Conservation (phyloP, 768 basidiomycete species). For the Lentinus brumalis region DNA sequence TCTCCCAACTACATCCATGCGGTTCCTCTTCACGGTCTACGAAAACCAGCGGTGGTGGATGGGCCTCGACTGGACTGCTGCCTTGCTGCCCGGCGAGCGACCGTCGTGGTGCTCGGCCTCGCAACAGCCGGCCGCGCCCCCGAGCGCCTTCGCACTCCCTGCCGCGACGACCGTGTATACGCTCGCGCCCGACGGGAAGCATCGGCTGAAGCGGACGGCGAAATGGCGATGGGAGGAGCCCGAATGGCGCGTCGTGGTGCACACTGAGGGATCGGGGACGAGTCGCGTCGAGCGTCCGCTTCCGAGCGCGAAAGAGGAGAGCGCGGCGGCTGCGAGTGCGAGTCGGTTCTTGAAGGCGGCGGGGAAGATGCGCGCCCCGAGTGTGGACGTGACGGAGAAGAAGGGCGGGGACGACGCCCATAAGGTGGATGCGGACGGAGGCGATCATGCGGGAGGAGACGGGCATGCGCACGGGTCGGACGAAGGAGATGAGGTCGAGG, state of each 20-base stretch:
- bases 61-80: conserved; percentile 94
- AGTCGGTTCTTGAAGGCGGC: conserved; percentile 55
- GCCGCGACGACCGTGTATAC: conserved; percentile 61
- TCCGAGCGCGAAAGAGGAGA: conserved; percentile 52
- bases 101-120: conserved; percentile 78
- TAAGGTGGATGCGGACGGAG: conserved; percentile 15
- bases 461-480: neutral
- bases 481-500: conserved; percentile 45
- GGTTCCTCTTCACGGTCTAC: conserved; percentile 87
- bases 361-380: conserved; percentile 43
- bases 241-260: conserved; percentile 83
- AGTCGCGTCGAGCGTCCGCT: conserved; percentile 62
- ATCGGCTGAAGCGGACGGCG: conserved; percentile 68
- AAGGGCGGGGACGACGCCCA: conserved; percentile 40
- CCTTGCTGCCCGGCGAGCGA: conserved; percentile 85
- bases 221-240: conserved; percentile 89
- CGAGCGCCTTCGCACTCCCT: conserved; percentile 68
- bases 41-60: conserved; percentile 99
- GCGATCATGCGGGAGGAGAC: neutral
- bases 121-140: conserved; percentile 66
- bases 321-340: conserved; percentile 29
- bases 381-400: conserved; percentile 28
- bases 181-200: conserved; percentile 34
- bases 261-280: conserved; percentile 51
- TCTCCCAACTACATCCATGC: conserved; percentile 36